Conservation (phyloP, 192 early-diverging fungal genomes). For the Coemansia reversa region DNA sequence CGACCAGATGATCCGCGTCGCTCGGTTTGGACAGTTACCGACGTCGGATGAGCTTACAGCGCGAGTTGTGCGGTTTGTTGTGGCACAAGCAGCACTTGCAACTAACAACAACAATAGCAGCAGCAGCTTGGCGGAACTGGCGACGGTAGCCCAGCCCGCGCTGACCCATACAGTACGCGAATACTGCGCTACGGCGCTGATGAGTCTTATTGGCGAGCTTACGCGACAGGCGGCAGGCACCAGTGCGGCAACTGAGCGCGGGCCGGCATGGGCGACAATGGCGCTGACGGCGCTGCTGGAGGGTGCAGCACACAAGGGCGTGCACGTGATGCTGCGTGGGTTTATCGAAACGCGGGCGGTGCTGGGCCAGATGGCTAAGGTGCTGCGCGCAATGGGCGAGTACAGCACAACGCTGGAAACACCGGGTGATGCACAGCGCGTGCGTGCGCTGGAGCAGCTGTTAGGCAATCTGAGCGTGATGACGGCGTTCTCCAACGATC, state of each 20-base stretch:
- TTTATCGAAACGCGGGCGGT: conserved; percentile 10
- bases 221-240: conserved; percentile 21
- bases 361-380: conserved; percentile 14
- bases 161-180: conserved; percentile 59
- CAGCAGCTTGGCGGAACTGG: conserved; percentile 47
- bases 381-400: conserved; percentile 16
- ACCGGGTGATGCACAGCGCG: conserved; percentile 20
- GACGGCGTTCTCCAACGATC: conserved; percentile 57
- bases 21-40: conserved; percentile 72
- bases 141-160: conserved; percentile 52
- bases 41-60: conserved; percentile 73
- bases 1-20: conserved; percentile 76
- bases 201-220: conserved; percentile 69
- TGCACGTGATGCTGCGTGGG: conserved; percentile 12
- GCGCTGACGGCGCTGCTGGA: conserved; percentile 24
- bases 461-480: conserved; percentile 35
- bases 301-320: conserved; percentile 9
- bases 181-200: conserved; percentile 62
- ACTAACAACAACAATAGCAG: conserved; percentile 40
- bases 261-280: conserved; percentile 23
- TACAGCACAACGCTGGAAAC: neutral
- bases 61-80: conserved; percentile 65
- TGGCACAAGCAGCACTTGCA: conserved; percentile 74
- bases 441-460: conserved; percentile 36
- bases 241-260: neutral